Evolutionary conservation across 495 filamentous ascomycete species (phyloP).

Genomic region (Xylaria scruposa): DNA sequence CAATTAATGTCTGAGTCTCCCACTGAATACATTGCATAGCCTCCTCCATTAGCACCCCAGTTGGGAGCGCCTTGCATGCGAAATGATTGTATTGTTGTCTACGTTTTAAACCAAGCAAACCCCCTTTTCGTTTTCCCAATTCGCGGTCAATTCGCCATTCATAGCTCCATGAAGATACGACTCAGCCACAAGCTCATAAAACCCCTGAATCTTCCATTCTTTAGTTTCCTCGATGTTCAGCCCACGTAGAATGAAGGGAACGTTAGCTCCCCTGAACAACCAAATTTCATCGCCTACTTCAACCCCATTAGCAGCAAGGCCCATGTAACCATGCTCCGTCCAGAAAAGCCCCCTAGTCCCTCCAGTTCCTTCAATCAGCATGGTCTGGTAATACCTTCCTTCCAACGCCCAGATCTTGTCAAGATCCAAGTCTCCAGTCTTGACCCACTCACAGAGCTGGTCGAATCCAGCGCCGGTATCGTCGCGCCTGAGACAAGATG

Average conservation of each 20-base stretch:
- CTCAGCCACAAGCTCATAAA: background rate
- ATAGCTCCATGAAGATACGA: background rate
- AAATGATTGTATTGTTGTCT: no score
- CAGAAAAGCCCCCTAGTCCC: background rate
- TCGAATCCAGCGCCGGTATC: background rate
- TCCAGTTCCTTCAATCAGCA: conserved; percentile 2
- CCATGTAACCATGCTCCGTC: background rate
- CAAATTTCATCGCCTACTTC: background rate
- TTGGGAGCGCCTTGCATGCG: no score
- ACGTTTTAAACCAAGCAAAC: no score
- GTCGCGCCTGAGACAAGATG: conserved; percentile 13
- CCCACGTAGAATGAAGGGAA: conserved; percentile 4
- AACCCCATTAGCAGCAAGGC: background rate
- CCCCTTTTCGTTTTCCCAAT: background rate
- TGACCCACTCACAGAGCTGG: conserved; percentile 7
- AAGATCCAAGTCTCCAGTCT: background rate
- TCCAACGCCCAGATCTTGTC: background rate
- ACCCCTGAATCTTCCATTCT: background rate
- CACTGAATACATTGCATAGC: no score
- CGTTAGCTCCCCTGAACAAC: background rate
- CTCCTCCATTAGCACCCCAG: no score
- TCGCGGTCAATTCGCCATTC: background rate
- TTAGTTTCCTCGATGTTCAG: background rate
- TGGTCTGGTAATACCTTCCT: conserved; percentile 8
- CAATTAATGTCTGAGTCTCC: no score